Evolutionary conservation across 2,329 filamentous ascomycete genomes (phyloP).

Genomic region (Colletotrichum spaethianum): DNA sequence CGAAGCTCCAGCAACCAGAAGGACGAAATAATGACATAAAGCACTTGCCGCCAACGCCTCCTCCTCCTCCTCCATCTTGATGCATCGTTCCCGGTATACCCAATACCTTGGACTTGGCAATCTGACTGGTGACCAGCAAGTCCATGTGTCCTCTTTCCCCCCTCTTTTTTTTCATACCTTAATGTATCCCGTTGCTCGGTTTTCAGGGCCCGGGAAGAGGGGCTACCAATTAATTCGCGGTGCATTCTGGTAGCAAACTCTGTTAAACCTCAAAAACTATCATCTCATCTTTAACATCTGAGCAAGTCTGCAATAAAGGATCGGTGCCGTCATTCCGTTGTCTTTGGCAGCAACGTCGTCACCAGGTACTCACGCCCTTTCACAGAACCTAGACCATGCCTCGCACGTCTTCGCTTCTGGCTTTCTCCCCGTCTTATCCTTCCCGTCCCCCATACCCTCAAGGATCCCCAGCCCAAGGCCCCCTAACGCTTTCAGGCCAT

Average conservation of each 20-base stretch:
- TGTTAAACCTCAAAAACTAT: background rate
- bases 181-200: background rate
- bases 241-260: conserved; percentile 3
- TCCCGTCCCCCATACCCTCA: conserved; percentile 38
- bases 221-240: background rate
- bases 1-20: conserved; percentile 17
- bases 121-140: background rate
- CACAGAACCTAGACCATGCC: conserved; percentile 38
- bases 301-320: conserved; percentile 10
- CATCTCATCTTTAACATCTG: conserved; percentile 18
- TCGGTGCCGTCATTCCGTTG: conserved; percentile 28
- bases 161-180: background rate
- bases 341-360: conserved; percentile 16
- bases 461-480: conserved; percentile 28
- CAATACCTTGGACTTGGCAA: background rate
- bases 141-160: background rate
- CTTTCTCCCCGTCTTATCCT: conserved; percentile 41
- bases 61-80: too few species aligned
- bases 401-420: conserved; percentile 41
- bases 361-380: conserved; percentile 17
- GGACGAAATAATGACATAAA: conserved; percentile 26
- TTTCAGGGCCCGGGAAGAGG: background rate
- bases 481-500: conserved; percentile 19
- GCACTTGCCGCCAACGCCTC: background rate
- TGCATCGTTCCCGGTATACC: conserved; percentile 1